Evolutionary conservation across 73 alveolate genomes (phyloP), one percentile per base, ranked within the genome.

Genomic region (Paramecium biaurelia): DNA sequence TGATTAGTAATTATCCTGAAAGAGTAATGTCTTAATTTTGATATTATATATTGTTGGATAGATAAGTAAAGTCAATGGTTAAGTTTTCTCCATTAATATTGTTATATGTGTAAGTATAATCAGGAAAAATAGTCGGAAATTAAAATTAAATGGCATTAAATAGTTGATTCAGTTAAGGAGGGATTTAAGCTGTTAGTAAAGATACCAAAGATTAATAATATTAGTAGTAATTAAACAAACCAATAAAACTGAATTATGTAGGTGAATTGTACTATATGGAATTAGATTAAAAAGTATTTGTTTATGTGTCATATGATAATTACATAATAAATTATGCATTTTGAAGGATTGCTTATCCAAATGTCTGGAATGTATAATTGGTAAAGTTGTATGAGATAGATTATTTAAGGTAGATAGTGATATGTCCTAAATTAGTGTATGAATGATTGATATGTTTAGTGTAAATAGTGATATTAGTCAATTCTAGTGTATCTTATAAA

Each of bases 221-320:
- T 74, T 74, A 4, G 18, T 38, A 32, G 7, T 14, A 35, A 11
- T 35, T 14, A 2, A 14, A 12, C 8, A 43, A 59, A 0, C 24
- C 34, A 35, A 30, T 35, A 35, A 30, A 32, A 38, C 14, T 74
- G 8, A 74, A 74, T 74, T 35, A 15, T 30, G 57, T 34, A 5
- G 58, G 47, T 74, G 12, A 32, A 74, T 74, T 74, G 59, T 35
- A 30, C 20, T 74, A 74, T 74, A 67, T 30, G 84, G 84, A 67
- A 30, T 26, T 30, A 23, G 84, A 14, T 11, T 67, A 8, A 30
- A 67, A 30, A 21, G 68, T 53, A 23, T 53, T 53, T 15, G 68
- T 53, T 53, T 53, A n/a, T 53, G 68, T 53, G 68, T 53, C 18
- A 4, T 18, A 53, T 53, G 26, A 53, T 53, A 53, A 53, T 53